Evolutionary conservation across 805 yeast genomes (phyloP).

Genomic region (Pichia ethanolica): DNA sequence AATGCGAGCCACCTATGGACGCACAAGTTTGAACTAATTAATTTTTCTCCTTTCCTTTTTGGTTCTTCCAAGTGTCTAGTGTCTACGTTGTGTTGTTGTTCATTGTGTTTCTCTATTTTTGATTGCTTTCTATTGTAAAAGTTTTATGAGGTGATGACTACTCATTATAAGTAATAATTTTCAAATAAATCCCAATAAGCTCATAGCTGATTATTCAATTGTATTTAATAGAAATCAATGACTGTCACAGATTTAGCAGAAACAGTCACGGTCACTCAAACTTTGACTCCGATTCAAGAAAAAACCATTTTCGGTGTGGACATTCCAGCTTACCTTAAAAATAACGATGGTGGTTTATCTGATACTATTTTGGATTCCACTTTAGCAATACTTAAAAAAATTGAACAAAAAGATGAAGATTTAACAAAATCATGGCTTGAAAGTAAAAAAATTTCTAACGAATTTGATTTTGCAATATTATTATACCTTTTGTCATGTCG

Average conservation of each 20-base stretch:
- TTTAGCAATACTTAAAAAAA: not conserved
- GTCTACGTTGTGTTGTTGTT: too few species aligned
- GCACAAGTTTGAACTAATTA: too few species aligned
- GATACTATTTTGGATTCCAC: conserved; percentile 7
- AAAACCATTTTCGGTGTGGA: conserved; percentile 10
- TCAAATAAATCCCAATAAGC: too few species aligned
- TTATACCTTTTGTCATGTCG: not conserved
- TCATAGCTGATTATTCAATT: too few species aligned
- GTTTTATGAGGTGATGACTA: too few species aligned
- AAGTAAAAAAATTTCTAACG: not conserved
- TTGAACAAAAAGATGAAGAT: not conserved
- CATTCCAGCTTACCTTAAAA: not conserved
- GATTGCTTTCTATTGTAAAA: too few species aligned
- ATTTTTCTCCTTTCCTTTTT: too few species aligned
- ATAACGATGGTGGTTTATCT: not conserved
- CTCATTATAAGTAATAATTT: too few species aligned
- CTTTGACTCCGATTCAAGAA: conserved; percentile 10
- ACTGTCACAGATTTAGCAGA: not conserved
- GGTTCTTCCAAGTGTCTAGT: too few species aligned
- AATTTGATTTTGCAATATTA: conserved; percentile 5
- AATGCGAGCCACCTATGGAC: too few species aligned
- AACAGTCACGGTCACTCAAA: conserved; percentile 27
- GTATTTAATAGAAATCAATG: not conserved
- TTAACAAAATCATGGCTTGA: not conserved
- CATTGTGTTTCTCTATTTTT: too few species aligned